A percentile compares a stretch with the other conserved stretches of the same genome.
phyloP scores from a whole-genome alignment of 192 early-diverging fungal genomes.

The Linnemannia elongata region DNA sequence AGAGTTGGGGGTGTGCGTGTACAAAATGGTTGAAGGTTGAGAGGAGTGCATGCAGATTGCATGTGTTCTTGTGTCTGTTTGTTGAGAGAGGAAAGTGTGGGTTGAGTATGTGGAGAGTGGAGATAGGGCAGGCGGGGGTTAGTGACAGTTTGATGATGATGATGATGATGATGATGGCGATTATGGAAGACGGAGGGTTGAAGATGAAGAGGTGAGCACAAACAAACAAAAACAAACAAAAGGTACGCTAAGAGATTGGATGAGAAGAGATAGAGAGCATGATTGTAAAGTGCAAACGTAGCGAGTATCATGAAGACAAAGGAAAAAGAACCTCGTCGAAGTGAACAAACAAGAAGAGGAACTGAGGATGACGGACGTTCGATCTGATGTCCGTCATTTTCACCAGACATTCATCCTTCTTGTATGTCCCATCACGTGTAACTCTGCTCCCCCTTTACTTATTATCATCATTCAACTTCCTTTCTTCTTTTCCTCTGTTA shows the following conservation, averaged over 20 bases:
- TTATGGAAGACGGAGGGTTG: slow-evolving; percentile 3
- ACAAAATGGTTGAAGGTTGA: background rate
- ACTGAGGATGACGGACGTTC: background rate
- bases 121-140: background rate
- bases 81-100: background rate
- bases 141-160: too few relatives aligned
- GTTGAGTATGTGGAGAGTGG: slow-evolving; percentile 2
- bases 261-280: background rate
- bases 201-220: background rate
- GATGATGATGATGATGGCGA: too few relatives aligned
- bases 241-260: background rate
- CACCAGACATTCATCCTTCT: background rate
- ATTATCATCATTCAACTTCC: too few relatives aligned
- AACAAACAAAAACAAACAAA: background rate
- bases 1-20: background rate
- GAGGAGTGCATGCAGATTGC: slow-evolving; percentile 1
- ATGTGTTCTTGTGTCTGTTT: background rate
- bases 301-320: background rate
- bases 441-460: slow-evolving; percentile 6
- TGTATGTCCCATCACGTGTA: background rate
- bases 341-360: background rate
- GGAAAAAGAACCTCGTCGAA: background rate
- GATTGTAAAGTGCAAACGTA: background rate
- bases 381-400: background rate
- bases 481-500: background rate